Percentiles rank a stretch among this genome's conserved stretches.
These are phyloP conservation scores for Capillidium rhysosporum DNA, from an alignment of 371 early-diverging fungal species.

Conservation along the genomic window DNA sequence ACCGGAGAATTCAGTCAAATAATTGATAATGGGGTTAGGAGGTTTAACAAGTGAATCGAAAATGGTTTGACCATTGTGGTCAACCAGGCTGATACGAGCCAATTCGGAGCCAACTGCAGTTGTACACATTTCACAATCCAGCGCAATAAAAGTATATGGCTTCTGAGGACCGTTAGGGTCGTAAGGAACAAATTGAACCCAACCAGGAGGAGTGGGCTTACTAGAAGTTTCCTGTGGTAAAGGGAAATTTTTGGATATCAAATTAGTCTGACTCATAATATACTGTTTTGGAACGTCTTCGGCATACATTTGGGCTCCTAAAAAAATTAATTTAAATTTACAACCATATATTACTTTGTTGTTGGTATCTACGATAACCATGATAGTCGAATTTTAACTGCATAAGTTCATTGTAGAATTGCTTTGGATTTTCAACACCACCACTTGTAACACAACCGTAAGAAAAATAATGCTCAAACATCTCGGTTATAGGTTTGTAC, in stretches of 20 bases:
- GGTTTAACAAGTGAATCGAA: conserved; percentile 56
- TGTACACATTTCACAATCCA: conserved; percentile 63
- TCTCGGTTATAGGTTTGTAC: not conserved
- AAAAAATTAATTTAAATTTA: not conserved
- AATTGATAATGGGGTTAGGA: conserved; percentile 36
- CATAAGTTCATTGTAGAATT: not conserved
- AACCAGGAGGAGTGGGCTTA: conserved; percentile 17
- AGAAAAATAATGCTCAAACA: not conserved
- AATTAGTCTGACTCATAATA: conserved; percentile 21
- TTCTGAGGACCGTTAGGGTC: conserved; percentile 12
- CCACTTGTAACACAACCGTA: conserved; percentile 2
- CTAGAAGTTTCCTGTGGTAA: conserved; percentile 21
- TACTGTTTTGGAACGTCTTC: conserved; percentile 18
- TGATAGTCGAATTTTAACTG: not conserved
- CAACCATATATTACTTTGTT: not conserved
- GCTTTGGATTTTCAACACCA: not conserved
- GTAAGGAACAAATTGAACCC: conserved; percentile 24
- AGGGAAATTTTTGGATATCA: conserved; percentile 25
- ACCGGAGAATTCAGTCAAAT: conserved; percentile 46
- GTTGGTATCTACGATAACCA: not conserved
- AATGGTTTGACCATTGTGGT: conserved; percentile 21
- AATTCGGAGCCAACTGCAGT: conserved; percentile 29
- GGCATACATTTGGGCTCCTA: not conserved
- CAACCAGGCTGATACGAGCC: conserved; percentile 45
- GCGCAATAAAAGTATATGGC: conserved; percentile 26